phyloP scores from a whole-genome alignment of 2,329 filamentous ascomycete species.

The Biscogniauxia sp. region DNA sequence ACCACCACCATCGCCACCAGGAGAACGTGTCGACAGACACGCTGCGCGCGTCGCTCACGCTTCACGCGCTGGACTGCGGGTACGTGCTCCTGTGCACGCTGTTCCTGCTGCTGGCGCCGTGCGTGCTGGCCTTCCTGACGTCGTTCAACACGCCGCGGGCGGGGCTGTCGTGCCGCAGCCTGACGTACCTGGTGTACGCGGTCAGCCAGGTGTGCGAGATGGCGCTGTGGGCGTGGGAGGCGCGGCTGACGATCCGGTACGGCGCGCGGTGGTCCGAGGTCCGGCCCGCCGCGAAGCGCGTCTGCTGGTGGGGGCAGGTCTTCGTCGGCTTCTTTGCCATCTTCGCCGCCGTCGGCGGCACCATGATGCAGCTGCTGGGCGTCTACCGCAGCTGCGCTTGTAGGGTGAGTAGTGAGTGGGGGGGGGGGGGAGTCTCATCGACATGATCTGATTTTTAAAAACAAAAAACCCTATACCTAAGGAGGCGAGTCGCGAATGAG shows the following conservation, averaged over 20 bases:
- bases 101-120: conserved; percentile 28
- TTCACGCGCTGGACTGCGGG: conserved; percentile 21
- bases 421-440: too few relatives aligned
- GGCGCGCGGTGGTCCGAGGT: conserved; percentile 27
- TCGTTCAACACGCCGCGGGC: conserved; percentile 34
- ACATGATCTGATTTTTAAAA: too few relatives aligned
- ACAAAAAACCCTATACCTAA: neutral
- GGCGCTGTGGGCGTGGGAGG: conserved; percentile 29
- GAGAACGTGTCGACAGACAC: conserved; percentile 6
- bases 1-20: too few relatives aligned
- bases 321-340: conserved; percentile 31
- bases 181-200: conserved; percentile 35
- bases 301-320: conserved; percentile 31
- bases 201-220: conserved; percentile 33
- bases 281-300: conserved; percentile 24
- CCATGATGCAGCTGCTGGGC: conserved; percentile 30
- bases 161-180: conserved; percentile 33
- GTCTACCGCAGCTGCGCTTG: conserved; percentile 31
- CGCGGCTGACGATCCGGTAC: conserved; percentile 24
- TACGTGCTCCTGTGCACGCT: conserved; percentile 22
- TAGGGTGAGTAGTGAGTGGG: conserved; percentile 13
- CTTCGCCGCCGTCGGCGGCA: conserved; percentile 29
- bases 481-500: neutral
- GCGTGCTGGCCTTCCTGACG: conserved; percentile 32
- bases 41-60: conserved; percentile 19